These are phyloP conservation scores for Puccinia triticina DNA, from an alignment of 1,284 basidiomycete genomes.

Conservation along the genomic window DNA sequence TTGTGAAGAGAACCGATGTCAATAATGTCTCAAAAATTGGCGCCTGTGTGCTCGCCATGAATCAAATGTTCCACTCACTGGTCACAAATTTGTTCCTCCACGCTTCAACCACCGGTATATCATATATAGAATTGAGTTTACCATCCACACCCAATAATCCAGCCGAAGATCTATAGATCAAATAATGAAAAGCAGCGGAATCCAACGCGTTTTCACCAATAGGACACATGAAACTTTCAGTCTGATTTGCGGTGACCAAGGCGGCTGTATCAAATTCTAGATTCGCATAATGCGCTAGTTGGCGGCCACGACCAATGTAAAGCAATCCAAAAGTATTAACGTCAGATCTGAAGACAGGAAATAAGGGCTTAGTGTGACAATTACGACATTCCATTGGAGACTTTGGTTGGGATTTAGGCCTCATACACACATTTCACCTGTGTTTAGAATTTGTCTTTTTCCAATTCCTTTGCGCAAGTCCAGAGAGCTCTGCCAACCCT, in stretches of 20 bases:
- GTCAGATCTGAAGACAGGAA: slow-evolving; percentile 66
- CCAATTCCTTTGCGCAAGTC: slow-evolving; percentile 51
- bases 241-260: slow-evolving; percentile 65
- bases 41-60: not conserved
- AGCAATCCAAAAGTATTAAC: slow-evolving; percentile 83
- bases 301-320: slow-evolving; percentile 84
- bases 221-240: slow-evolving; percentile 76
- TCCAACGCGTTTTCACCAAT: slow-evolving; percentile 70
- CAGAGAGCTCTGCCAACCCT: slow-evolving; percentile 51
- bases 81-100: slow-evolving; percentile 86
- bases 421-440: slow-evolving; percentile 54
- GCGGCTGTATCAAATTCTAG: slow-evolving; percentile 70
- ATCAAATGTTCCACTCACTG: slow-evolving; percentile 60
- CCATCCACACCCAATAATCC: slow-evolving; percentile 91
- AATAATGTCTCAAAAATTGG: not conserved
- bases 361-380: not conserved
- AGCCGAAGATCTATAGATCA: slow-evolving; percentile 77
- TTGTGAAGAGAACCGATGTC: not conserved
- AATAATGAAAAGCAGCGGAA: slow-evolving; percentile 83
- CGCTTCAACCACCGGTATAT: slow-evolving; percentile 72
- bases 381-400: not conserved
- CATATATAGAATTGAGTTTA: slow-evolving; percentile 81
- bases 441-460: slow-evolving; percentile 54
- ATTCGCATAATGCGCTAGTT: slow-evolving; percentile 67
- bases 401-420: no score